Conservation (phyloP, 2,329 filamentous ascomycete species). For the Scedosporium apiospermum region DNA sequence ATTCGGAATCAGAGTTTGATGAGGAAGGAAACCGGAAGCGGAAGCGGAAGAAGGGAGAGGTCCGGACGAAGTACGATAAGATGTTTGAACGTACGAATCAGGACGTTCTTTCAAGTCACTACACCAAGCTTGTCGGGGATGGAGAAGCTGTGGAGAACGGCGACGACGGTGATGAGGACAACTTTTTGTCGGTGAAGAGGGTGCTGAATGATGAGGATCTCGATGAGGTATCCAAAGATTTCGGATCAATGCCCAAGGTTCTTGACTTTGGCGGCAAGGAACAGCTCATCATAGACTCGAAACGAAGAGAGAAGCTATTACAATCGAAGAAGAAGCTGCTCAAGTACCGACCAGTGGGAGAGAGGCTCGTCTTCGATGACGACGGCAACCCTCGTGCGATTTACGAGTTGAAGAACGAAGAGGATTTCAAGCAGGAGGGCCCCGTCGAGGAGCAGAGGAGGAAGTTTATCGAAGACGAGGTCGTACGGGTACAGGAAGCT, state of each 20-base stretch:
- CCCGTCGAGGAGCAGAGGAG: slow-evolving; percentile 65
- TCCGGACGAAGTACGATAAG: slow-evolving; percentile 90
- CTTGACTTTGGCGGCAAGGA: slow-evolving; percentile 62
- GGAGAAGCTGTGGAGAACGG: slow-evolving; percentile 24
- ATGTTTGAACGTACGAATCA: slow-evolving; percentile 98
- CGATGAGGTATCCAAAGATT: slow-evolving; percentile 36
- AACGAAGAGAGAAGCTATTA: slow-evolving; percentile 90
- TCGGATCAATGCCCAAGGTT: slow-evolving; percentile 40
- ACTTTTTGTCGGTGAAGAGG: slow-evolving; percentile 85
- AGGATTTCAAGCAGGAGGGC: slow-evolving; percentile 66
- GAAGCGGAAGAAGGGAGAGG: slow-evolving; percentile 57
- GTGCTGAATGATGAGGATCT: slow-evolving; percentile 65
- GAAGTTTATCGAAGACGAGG: slow-evolving; percentile 70
- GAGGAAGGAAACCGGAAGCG: slow-evolving; percentile 37
- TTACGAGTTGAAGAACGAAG: slow-evolving; percentile 83
- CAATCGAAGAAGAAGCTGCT: slow-evolving; percentile 89
- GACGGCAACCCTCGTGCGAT: slow-evolving; percentile 76
- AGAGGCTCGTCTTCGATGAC: slow-evolving; percentile 84
- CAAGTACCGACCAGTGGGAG: slow-evolving; percentile 80
- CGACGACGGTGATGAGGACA: slow-evolving; percentile 57
- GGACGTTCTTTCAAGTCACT: slow-evolving; percentile 89
- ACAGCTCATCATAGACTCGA: slow-evolving; percentile 79
- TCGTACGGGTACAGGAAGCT: slow-evolving; percentile 58
- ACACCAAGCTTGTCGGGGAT: slow-evolving; percentile 68
- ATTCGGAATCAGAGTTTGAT: slow-evolving; percentile 47